phyloP scores from a whole-genome alignment of 2,329 filamentous ascomycete species.

The Phialophora tarda region DNA sequence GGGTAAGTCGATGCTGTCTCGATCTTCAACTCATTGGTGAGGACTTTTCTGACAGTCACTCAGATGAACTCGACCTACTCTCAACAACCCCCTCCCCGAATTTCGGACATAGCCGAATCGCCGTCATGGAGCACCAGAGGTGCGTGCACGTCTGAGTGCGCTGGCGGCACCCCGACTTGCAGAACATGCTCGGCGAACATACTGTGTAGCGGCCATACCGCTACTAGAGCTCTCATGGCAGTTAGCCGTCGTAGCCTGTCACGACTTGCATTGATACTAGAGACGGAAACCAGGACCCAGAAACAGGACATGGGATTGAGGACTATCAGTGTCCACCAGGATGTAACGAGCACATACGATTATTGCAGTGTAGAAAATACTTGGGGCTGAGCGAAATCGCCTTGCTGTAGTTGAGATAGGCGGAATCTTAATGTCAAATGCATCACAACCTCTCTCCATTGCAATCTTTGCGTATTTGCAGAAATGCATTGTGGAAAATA shows the following conservation, averaged over 20 bases:
- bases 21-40: not conserved
- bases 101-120: not conserved
- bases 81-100: not conserved
- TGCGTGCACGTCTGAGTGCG: not conserved
- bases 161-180: not conserved
- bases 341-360: not conserved
- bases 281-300: not conserved
- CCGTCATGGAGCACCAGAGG: not conserved
- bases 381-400: not conserved
- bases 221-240: not conserved
- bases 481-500: not conserved
- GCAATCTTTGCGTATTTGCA: not conserved
- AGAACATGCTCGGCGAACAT: not conserved
- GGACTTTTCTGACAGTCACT: not conserved
- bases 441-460: not conserved
- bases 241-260: not conserved
- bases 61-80: slow-evolving; percentile 3
- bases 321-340: slow-evolving; percentile 1
- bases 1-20: slow-evolving; percentile 9
- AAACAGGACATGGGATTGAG: not conserved
- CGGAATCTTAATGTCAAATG: not conserved
- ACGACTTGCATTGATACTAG: not conserved
- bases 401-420: not conserved
- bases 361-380: not conserved
- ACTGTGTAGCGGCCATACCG: not conserved